Evolutionary conservation across 2,329 filamentous ascomycete species (phyloP).

Genomic region (Xylariales sp.): DNA sequence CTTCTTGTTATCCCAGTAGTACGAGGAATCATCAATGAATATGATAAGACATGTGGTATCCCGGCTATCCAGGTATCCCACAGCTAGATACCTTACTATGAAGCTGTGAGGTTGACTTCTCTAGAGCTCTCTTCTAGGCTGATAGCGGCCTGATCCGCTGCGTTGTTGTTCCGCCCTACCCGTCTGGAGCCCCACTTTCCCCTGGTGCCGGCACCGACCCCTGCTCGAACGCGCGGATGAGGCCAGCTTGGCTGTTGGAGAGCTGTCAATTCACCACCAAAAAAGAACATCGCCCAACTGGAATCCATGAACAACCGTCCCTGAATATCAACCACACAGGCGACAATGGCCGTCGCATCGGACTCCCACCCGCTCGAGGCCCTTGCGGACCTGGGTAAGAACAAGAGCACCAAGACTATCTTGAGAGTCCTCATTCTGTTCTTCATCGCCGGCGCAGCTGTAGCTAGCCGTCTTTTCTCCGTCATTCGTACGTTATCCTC

Average conservation of each 20-base stretch:
- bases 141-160: too few species aligned
- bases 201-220: not conserved
- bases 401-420: constrained; percentile 76
- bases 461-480: constrained; percentile 93
- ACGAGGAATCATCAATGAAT: too few species aligned
- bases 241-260: not conserved
- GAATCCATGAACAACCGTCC: constrained; percentile 8
- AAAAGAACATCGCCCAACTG: constrained; percentile 1
- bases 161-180: too few species aligned
- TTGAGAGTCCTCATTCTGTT: constrained; percentile 85
- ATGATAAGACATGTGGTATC: too few species aligned
- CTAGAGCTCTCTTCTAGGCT: too few species aligned
- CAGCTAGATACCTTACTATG: too few species aligned
- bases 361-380: constrained; percentile 24
- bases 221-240: not conserved
- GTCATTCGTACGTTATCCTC: constrained; percentile 74
- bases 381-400: constrained; percentile 70
- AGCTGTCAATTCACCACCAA: not conserved
- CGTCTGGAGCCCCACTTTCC: not conserved
- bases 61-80: too few species aligned
- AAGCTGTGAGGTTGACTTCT: too few species aligned
- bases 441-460: constrained; percentile 85
- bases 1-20: too few species aligned
- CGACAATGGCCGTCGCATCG: constrained; percentile 33
- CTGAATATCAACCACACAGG: constrained; percentile 15